Evolutionary conservation across 805 yeast species (phyloP).

Genomic region (Yarrowia sp.): DNA sequence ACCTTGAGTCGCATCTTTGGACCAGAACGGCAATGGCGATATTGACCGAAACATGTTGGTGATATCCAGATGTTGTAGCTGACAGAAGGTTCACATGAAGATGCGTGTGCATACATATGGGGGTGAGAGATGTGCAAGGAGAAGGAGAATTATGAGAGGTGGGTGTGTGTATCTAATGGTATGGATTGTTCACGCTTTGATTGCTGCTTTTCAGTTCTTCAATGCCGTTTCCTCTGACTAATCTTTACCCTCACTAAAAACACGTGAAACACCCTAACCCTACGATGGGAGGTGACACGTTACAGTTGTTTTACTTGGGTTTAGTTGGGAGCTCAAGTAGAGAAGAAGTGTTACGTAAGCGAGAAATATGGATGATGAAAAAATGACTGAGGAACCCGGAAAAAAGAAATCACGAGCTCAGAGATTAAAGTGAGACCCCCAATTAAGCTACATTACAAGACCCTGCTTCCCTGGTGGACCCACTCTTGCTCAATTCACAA

Average conservation of each 20-base stretch:
- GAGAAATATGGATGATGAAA: neutral
- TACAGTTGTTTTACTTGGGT: neutral
- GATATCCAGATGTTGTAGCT: slow-evolving; percentile 26
- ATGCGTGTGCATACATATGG: slow-evolving; percentile 10
- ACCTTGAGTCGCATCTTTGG: slow-evolving; percentile 40
- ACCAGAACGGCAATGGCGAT: slow-evolving; percentile 42
- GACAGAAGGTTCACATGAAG: slow-evolving; percentile 22
- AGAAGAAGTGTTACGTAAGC: neutral
- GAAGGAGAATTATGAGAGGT: too few relatives aligned
- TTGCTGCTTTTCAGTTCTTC: too few relatives aligned
- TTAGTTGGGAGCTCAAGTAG: neutral
- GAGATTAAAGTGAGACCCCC: too few relatives aligned
- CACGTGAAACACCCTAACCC: slow-evolving; percentile 15
- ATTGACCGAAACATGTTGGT: slow-evolving; percentile 42
- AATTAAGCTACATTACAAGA: too few relatives aligned
- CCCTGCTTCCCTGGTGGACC: too few relatives aligned
- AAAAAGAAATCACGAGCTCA: too few relatives aligned
- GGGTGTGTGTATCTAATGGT: too few relatives aligned
- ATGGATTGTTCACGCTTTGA: too few relatives aligned
- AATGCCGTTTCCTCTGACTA: too few relatives aligned
- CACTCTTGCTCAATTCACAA: too few relatives aligned
- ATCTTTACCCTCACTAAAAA: neutral
- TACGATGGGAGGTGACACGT: neutral
- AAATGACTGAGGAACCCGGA: too few relatives aligned
- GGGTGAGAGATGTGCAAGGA: too few relatives aligned